A percentile compares a stretch with the other conserved stretches of the same genome.
phyloP scores from a whole-genome alignment of 176 grass and related monocot genomes.

The Paspalum notatum region DNA sequence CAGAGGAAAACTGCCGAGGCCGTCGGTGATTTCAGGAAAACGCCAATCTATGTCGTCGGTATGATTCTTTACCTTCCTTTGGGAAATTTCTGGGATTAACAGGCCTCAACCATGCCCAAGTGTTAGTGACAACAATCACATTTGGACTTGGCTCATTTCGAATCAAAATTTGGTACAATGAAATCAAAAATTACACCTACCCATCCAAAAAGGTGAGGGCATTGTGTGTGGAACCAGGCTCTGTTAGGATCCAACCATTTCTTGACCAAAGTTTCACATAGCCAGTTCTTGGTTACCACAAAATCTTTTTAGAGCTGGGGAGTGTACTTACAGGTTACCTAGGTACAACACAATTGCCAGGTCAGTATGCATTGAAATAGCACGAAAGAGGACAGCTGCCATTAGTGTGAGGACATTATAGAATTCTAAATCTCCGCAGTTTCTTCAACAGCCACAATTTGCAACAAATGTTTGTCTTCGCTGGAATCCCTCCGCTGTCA shows the following conservation, averaged over 20 bases:
- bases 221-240: background rate
- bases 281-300: background rate
- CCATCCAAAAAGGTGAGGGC: background rate
- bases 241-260: background rate
- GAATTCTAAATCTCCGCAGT: background rate
- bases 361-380: conserved; percentile 11
- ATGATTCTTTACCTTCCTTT: background rate
- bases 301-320: background rate
- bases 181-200: background rate
- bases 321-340: background rate
- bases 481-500: background rate
- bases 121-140: background rate
- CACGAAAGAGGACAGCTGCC: background rate
- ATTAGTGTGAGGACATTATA: background rate
- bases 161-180: background rate
- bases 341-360: background rate
- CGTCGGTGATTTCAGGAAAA: conserved; percentile 43
- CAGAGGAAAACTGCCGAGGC: conserved; percentile 41
- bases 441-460: background rate
- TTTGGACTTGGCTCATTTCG: background rate
- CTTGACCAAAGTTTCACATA: background rate
- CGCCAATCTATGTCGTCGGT: conserved; percentile 54
- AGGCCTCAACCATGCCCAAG: background rate
- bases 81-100: background rate
- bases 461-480: background rate